A percentile compares a stretch with the other conserved stretches of the same genome.
These are phyloP conservation scores for Domatiomyces globalis DNA, from an alignment of 2,329 filamentous ascomycete genomes.

Conservation along the genomic window DNA sequence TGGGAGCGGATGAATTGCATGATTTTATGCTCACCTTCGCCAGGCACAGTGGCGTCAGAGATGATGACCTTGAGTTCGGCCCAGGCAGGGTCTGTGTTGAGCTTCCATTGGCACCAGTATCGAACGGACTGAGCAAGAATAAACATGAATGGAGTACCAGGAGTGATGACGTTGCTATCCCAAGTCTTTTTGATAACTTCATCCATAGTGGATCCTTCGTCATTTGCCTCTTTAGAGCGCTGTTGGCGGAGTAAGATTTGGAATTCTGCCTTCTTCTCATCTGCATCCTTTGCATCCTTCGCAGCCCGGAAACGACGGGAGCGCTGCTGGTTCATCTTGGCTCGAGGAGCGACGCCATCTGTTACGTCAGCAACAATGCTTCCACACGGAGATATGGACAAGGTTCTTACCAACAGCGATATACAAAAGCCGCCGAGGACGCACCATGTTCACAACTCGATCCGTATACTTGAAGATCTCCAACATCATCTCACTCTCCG, in stretches of 20 bases:
- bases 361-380: constrained; percentile 2
- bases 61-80: constrained; percentile 94
- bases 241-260: constrained; percentile 71
- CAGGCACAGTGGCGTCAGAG: constrained; percentile 92
- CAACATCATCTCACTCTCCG: constrained; percentile 98
- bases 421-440: constrained; percentile 88
- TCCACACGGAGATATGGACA: not conserved
- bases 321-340: constrained; percentile 99
- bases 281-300: constrained; percentile 87
- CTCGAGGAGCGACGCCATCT: constrained; percentile 94
- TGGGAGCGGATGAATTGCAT: constrained; percentile 97
- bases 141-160: constrained; percentile 97
- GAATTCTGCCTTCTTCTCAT: constrained; percentile 77
- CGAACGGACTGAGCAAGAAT: constrained; percentile 77
- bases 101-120: constrained; percentile 96
- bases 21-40: constrained; percentile 98
- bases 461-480: constrained; percentile 99
- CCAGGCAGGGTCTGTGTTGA: constrained; percentile 94
- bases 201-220: constrained; percentile 43
- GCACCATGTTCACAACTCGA: constrained; percentile 95
- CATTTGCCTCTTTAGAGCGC: constrained; percentile 45
- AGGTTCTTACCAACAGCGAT: constrained; percentile 70
- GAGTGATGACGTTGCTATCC: constrained; percentile 79
- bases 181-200: constrained; percentile 71
- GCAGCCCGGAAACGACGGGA: constrained; percentile 89